phyloP scores from a whole-genome alignment of 345 rosid genomes.

The Eucalyptus curtisii region DNA sequence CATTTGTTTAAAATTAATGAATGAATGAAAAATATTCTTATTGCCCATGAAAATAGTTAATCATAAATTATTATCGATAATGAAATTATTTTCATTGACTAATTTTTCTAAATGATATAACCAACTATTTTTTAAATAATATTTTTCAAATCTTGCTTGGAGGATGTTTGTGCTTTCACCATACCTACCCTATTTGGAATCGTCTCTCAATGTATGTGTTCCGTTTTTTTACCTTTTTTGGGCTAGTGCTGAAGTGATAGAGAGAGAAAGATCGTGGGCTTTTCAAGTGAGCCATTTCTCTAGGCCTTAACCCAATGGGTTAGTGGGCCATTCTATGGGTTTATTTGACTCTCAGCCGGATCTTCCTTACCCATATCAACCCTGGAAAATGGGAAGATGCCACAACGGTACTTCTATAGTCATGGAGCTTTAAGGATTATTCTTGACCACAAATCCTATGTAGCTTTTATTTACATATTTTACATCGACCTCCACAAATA shows the following conservation, averaged over 20 bases:
- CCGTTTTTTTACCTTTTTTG: neutral
- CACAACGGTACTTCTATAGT: too few relatives aligned
- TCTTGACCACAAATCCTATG: neutral
- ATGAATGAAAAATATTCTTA: too few relatives aligned
- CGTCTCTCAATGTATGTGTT: neutral
- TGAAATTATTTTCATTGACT: too few relatives aligned
- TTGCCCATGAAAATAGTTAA: too few relatives aligned
- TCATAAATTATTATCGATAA: too few relatives aligned
- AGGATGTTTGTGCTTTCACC: too few relatives aligned
- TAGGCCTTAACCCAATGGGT: neutral
- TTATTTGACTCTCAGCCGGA: neutral
- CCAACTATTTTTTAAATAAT: too few relatives aligned
- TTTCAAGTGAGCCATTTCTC: neutral
- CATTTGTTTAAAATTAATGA: too few relatives aligned
- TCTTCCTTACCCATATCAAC: neutral
- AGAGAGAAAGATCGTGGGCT: neutral
- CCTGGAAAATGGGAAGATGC: neutral
- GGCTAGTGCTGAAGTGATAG: neutral
- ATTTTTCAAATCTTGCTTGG: too few relatives aligned
- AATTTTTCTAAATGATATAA: too few relatives aligned
- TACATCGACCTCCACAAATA: neutral
- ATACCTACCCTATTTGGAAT: neutral
- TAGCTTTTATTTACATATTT: neutral
- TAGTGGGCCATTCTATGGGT: neutral
- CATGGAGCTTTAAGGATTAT: neutral